Conservation (phyloP, 495 filamentous ascomycete species). For the Hypoxylon cercidicola region DNA sequence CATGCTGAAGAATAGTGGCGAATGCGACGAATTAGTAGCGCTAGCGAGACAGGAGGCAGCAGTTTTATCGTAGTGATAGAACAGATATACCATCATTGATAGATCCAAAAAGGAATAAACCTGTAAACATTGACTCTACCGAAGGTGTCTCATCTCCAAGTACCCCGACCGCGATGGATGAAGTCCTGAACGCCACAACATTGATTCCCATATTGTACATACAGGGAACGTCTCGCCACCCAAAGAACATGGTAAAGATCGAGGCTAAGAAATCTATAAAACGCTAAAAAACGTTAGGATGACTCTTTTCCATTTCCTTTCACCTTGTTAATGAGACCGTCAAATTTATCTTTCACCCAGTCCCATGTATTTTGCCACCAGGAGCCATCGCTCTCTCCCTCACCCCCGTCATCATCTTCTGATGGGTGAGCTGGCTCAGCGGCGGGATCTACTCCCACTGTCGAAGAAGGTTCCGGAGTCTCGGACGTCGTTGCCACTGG, state of each 20-base stretch:
- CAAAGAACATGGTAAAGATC: neutral
- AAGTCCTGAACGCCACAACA: neutral
- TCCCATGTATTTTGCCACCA: constrained; percentile 53
- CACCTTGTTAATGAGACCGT: constrained; percentile 53
- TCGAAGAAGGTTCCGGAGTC: constrained; percentile 17
- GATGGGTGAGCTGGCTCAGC: constrained; percentile 29
- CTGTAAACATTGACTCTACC: neutral
- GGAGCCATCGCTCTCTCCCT: constrained; percentile 22
- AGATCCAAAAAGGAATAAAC: neutral
- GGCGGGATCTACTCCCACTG: constrained; percentile 30
- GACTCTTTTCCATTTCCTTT: constrained; percentile 32
- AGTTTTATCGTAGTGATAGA: neutral
- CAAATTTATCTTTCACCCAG: constrained; percentile 61
- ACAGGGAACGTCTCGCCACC: neutral
- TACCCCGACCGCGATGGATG: neutral
- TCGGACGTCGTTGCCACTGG: constrained; percentile 22
- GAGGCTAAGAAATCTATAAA: neutral
- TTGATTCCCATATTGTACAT: neutral
- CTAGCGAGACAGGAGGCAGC: constrained; percentile 3
- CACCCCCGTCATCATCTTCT: constrained; percentile 29
- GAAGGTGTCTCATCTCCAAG: neutral
- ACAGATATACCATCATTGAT: neutral
- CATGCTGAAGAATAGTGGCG: constrained; percentile 30
- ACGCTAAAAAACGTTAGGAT: constrained; percentile 3
- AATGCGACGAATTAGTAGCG: constrained; percentile 18